These are phyloP conservation scores for Rhipidocladum racemiflorum DNA, from an alignment of 176 grass and related monocot species.

Conservation along the genomic window DNA sequence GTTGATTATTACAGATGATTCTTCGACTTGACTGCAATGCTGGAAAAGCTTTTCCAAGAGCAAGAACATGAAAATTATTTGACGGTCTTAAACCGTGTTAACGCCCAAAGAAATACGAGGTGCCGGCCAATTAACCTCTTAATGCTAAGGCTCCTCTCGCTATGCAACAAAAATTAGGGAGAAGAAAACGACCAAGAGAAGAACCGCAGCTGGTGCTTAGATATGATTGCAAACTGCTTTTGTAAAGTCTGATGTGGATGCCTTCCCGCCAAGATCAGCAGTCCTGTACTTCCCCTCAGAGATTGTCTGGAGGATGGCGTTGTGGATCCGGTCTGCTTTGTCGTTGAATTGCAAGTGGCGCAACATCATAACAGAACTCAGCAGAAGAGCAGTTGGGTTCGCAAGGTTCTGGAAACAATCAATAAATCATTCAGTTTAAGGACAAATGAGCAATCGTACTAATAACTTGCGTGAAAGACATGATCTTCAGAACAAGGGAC, in stretches of 20 bases:
- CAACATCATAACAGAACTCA: slow-evolving; percentile 97
- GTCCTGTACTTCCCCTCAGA: slow-evolving; percentile 76
- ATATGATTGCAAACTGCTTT: slow-evolving; percentile 83
- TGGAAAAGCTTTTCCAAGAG: slow-evolving; percentile 29
- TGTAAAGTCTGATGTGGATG: slow-evolving; percentile 81
- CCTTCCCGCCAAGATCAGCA: slow-evolving; percentile 73
- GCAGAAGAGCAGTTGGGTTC: slow-evolving; percentile 86
- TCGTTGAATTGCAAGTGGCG: slow-evolving; percentile 76
- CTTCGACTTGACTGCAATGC: background rate
- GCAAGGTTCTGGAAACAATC: slow-evolving; percentile 70
- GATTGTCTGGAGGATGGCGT: slow-evolving; percentile 79
- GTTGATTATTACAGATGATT: slow-evolving; percentile 44
- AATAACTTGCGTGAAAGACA: background rate
- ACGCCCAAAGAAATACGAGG: slow-evolving; percentile 28
- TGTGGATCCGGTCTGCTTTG: slow-evolving; percentile 84
- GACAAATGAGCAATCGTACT: background rate
- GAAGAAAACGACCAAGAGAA: slow-evolving; percentile 14
- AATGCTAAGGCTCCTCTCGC: slow-evolving; percentile 38
- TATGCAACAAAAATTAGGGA: slow-evolving; percentile 37
- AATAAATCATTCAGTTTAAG: background rate
- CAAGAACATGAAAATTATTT: slow-evolving; percentile 45
- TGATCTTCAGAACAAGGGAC: background rate
- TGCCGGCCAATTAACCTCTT: slow-evolving; percentile 38
- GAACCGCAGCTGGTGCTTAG: slow-evolving; percentile 31
- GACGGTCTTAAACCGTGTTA: slow-evolving; percentile 27